A percentile compares a stretch with the other conserved stretches of the same genome.
Evolutionary conservation across 2,329 filamentous ascomycete genomes (phyloP).

Genomic region (Hansfordia pulvinata): DNA sequence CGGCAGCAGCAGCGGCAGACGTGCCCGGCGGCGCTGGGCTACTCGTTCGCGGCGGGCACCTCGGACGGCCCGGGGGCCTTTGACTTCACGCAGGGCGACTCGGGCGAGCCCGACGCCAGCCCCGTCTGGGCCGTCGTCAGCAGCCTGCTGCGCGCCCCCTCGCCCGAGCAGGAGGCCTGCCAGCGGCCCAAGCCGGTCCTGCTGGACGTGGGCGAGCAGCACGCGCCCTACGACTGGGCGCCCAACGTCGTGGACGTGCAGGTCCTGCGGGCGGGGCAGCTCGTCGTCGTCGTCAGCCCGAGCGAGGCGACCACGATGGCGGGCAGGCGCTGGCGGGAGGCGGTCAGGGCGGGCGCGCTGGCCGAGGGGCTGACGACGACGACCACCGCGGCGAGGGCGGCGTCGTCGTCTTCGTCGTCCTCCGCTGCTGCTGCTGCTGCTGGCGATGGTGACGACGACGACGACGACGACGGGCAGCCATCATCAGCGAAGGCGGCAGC

Average conservation of each 20-base stretch:
- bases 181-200: constrained; percentile 75
- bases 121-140: constrained; percentile 69
- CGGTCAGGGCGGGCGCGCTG: constrained; percentile 39
- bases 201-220: constrained; percentile 70
- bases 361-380: too few relatives aligned
- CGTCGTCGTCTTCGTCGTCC: too few relatives aligned
- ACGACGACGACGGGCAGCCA: too few relatives aligned
- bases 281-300: constrained; percentile 74
- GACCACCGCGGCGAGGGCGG: too few relatives aligned
- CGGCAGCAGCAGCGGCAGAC: constrained; percentile 61
- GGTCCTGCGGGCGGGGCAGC: constrained; percentile 66
- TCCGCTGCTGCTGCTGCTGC: constrained; percentile 26
- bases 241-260: constrained; percentile 87
- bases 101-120: constrained; percentile 53
- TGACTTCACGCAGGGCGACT: constrained; percentile 78
- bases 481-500: too few relatives aligned
- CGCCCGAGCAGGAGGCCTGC: constrained; percentile 54
- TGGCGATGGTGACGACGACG: too few relatives aligned
- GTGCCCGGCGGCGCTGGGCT: constrained; percentile 75
- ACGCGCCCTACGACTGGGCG: constrained; percentile 66
- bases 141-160: constrained; percentile 55
- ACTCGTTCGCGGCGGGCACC: constrained; percentile 82
- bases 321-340: constrained; percentile 70
- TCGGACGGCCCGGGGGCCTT: constrained; percentile 79
- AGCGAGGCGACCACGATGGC: constrained; percentile 89